Conservation (phyloP, 345 rosid genomes). For the Eucalyptus curtisii region DNA sequence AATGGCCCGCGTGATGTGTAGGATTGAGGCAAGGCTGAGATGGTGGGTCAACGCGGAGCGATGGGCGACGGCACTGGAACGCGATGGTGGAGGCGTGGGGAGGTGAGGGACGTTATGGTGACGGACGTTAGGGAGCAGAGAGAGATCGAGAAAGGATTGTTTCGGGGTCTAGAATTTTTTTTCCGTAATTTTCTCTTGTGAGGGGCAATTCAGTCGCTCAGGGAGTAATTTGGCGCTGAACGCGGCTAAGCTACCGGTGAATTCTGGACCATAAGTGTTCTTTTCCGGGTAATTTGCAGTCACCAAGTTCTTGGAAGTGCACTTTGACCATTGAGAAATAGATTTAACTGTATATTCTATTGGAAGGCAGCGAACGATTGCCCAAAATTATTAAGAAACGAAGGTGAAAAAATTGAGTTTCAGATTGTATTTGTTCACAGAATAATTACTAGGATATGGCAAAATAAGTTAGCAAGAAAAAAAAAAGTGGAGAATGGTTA, state of each 20-base stretch:
- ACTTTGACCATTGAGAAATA: neutral
- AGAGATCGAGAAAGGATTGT: neutral
- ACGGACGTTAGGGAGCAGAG: neutral
- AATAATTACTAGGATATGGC: neutral
- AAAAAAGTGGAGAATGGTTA: neutral
- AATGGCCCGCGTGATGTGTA: neutral
- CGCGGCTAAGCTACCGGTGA: neutral
- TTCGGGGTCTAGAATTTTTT: neutral
- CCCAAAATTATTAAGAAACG: neutral
- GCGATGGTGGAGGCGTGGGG: neutral
- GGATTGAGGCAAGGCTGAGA: neutral
- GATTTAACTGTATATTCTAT: neutral
- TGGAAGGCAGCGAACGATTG: neutral
- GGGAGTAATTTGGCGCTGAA: neutral
- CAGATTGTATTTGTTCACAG: neutral
- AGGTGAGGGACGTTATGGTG: neutral
- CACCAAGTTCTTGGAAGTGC: neutral
- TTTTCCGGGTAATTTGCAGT: too few relatives aligned
- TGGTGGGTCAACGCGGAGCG: neutral
- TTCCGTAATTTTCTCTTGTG: neutral
- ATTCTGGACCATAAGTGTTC: neutral
- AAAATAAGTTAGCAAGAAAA: neutral
- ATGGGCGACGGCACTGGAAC: neutral
- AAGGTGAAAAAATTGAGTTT: neutral
- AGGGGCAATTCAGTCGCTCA: neutral